Evolutionary conservation across 139 green algal genomes (phyloP).

Genomic region (Chlorella sorokiniana): DNA sequence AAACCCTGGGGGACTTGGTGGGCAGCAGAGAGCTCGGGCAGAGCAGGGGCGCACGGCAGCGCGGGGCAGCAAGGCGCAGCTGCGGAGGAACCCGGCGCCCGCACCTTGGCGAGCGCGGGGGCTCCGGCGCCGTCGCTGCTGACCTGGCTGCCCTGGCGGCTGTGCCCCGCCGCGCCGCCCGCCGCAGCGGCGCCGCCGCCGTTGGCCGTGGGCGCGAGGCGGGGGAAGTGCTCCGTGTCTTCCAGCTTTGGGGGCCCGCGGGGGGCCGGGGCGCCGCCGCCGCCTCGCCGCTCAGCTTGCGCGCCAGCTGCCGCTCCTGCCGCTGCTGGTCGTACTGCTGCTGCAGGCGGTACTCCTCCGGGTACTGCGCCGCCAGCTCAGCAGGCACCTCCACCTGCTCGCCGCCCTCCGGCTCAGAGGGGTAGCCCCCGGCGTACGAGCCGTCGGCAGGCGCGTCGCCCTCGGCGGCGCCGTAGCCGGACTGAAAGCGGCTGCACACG

Average conservation of each 20-base stretch:
- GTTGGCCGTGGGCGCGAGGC: background rate
- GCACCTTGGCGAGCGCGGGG: no score
- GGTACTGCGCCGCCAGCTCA: background rate
- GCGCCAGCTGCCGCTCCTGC: background rate
- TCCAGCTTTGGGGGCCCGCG: background rate
- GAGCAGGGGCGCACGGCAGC: no score
- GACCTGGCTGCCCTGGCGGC: background rate
- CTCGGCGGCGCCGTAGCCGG: no score
- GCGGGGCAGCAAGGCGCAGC: no score
- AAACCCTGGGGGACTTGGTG: no score
- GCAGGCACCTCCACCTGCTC: no score
- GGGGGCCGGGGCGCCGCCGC: background rate
- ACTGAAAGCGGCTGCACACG: no score
- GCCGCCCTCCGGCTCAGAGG: background rate
- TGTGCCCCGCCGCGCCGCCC: background rate
- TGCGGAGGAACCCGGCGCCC: no score
- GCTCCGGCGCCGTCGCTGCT: background rate
- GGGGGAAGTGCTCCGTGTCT: background rate
- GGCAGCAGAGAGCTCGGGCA: no score
- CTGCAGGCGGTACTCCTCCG: background rate
- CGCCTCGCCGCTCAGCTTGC: background rate
- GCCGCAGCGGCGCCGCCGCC: background rate
- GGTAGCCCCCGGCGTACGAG: no score
- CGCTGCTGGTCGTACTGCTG: conserved; percentile 2
- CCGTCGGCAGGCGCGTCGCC: no score